Evolutionary conservation across 2,329 filamentous ascomycete genomes (phyloP).

Genomic region (Fusarium scirpi): DNA sequence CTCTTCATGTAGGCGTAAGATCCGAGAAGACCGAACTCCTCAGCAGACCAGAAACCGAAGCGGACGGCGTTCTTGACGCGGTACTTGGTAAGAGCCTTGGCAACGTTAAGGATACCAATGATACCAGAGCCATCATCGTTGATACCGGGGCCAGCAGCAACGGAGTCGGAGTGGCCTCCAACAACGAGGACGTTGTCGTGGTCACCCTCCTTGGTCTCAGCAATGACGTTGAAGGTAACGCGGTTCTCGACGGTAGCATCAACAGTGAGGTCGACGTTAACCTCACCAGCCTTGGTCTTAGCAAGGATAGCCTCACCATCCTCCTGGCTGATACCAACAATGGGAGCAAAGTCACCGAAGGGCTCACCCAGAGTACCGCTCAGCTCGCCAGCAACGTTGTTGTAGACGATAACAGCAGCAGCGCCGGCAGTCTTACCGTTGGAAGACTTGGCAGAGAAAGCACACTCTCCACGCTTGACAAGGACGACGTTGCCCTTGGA

Average conservation of each 20-base stretch:
- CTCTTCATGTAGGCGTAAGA: conserved; percentile 63
- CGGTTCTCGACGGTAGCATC: conserved; percentile 62
- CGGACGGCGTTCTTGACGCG: conserved; percentile 62
- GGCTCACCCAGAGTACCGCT: conserved; percentile 67
- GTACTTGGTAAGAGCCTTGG: conserved; percentile 57
- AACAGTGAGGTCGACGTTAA: conserved; percentile 54
- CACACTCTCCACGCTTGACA: conserved; percentile 68
- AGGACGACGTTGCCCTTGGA: conserved; percentile 69
- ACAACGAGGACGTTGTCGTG: conserved; percentile 61
- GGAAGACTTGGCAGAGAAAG: conserved; percentile 68
- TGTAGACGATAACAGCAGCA: conserved; percentile 69
- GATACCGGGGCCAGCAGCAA: conserved; percentile 66
- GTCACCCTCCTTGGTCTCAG: conserved; percentile 62
- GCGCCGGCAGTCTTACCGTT: conserved; percentile 69
- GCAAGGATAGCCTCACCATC: conserved; percentile 55
- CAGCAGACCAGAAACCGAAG: conserved; percentile 65
- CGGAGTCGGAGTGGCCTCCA: conserved; percentile 62
- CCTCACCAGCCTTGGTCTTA: conserved; percentile 48
- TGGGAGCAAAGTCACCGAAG: conserved; percentile 61
- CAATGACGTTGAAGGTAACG: conserved; percentile 63
- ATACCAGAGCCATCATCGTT: conserved; percentile 73
- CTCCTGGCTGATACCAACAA: conserved; percentile 64
- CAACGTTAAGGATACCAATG: conserved; percentile 60
- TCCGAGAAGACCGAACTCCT: conserved; percentile 62
- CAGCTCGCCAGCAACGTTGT: conserved; percentile 65